phyloP scores from a whole-genome alignment of 805 yeast species.

The Maudiozyma bulderi region DNA sequence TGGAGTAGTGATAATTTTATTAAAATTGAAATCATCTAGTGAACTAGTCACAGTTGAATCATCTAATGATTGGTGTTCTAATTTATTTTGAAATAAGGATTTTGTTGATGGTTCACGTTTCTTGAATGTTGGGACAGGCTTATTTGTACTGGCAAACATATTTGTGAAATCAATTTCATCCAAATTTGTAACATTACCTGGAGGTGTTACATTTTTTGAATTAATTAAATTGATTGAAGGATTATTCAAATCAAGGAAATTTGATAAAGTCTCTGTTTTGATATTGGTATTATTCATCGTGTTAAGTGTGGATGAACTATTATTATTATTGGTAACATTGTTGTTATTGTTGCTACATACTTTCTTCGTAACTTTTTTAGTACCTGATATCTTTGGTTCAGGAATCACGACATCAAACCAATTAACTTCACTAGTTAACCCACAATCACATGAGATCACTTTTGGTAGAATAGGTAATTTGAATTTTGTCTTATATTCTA shows the following conservation, averaged over 20 bases:
- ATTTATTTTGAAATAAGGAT: background rate
- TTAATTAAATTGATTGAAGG: background rate
- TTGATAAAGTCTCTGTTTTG: background rate
- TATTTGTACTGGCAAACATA: conserved; percentile 16
- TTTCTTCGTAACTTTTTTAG: conserved; percentile 5
- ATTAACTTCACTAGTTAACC: conserved; percentile 27
- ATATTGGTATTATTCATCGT: background rate
- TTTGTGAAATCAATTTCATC: conserved; percentile 29
- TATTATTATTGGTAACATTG: background rate
- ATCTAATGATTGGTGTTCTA: background rate
- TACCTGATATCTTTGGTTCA: conserved; percentile 8
- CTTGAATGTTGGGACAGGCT: background rate
- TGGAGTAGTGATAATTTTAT: conserved; percentile 1
- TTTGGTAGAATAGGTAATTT: conserved; percentile 25
- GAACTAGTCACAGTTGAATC: background rate
- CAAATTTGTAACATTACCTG: conserved; percentile 5
- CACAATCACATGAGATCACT: conserved; percentile 29
- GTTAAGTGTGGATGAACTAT: background rate
- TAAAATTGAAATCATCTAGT: background rate
- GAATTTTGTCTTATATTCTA: conserved; percentile 23
- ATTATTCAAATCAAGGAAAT: background rate
- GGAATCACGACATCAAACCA: conserved; percentile 26
- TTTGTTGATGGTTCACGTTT: background rate
- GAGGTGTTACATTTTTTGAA: conserved; percentile 1
- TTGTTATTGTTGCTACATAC: background rate